Evolutionary conservation across 2,329 filamentous ascomycete genomes (phyloP).

Genomic region (Penicillium sp.): DNA sequence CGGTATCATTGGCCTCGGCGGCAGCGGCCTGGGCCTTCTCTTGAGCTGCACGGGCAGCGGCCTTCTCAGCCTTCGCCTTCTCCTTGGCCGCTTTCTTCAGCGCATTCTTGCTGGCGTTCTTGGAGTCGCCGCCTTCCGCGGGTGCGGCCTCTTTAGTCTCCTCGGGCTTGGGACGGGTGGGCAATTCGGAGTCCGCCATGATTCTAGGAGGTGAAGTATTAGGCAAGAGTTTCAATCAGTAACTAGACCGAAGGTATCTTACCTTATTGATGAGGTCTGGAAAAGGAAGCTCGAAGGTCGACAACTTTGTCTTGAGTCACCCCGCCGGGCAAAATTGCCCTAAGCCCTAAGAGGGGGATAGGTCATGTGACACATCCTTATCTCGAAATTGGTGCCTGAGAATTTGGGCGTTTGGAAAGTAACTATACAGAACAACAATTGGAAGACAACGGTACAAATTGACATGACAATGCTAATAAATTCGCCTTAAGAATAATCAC

Average conservation of each 20-base stretch:
- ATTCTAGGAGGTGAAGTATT: conserved; percentile 20
- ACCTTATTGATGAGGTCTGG: conserved; percentile 30
- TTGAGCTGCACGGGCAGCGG: conserved; percentile 71
- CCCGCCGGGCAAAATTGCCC: conserved; percentile 39
- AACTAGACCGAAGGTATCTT: conserved; percentile 7
- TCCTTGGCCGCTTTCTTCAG: conserved; percentile 89
- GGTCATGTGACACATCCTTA: conserved; percentile 25
- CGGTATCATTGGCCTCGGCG: conserved; percentile 64
- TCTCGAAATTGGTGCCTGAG: conserved; percentile 10
- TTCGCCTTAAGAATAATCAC: neutral
- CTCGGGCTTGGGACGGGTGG: conserved; percentile 49
- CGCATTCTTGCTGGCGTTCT: conserved; percentile 71
- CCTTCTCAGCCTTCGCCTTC: conserved; percentile 85
- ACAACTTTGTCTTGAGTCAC: conserved; percentile 39
- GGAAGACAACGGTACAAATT: neutral
- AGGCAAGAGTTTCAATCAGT: conserved; percentile 9
- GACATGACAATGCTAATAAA: neutral
- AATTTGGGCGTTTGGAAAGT: neutral
- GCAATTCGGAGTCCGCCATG: conserved; percentile 50
- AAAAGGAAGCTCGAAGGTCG: conserved; percentile 19
- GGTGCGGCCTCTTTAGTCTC: conserved; percentile 38
- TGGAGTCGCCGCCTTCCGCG: conserved; percentile 47
- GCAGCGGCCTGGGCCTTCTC: conserved; percentile 73
- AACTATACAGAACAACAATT: neutral
- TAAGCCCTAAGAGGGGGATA: conserved; percentile 44